Evolutionary conservation across 1,284 basidiomycete genomes (phyloP).

Genomic region (Fomitopsis palustris): DNA sequence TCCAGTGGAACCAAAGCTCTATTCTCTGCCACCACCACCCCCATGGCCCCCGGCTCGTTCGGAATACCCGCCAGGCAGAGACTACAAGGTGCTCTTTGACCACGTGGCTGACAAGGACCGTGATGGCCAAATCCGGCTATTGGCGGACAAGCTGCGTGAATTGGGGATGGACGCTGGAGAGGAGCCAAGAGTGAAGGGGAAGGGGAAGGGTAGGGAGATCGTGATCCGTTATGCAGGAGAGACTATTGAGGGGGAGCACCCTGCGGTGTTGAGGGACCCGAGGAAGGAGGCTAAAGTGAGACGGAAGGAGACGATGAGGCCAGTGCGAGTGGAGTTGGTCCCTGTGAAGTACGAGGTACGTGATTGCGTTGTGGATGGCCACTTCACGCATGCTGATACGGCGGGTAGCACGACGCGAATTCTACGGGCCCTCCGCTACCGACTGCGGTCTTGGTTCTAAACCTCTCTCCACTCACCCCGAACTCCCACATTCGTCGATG

Average conservation of each 20-base stretch:
- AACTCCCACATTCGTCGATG: constrained; percentile 64
- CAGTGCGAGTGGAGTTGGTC: constrained; percentile 42
- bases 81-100: constrained; percentile 65
- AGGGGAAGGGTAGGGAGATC: constrained; percentile 59
- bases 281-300: constrained; percentile 42
- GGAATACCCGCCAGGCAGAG: constrained; percentile 42
- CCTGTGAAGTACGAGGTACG: constrained; percentile 62
- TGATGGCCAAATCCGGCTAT: constrained; percentile 39
- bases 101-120: constrained; percentile 46
- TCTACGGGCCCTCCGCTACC: constrained; percentile 77
- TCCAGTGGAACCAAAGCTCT: constrained; percentile 19
- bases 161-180: constrained; percentile 28
- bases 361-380: constrained; percentile 10
- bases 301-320: constrained; percentile 31
- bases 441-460: constrained; percentile 70
- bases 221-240: constrained; percentile 56
- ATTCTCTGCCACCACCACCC: constrained; percentile 37
- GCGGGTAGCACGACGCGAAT: constrained; percentile 68
- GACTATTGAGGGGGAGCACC: constrained; percentile 44
- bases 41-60: constrained; percentile 43
- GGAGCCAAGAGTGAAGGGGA: constrained; percentile 52
- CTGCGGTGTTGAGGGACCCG: constrained; percentile 51
- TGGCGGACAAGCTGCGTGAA: constrained; percentile 53
- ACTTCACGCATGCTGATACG: constrained; percentile 4
- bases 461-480: constrained; percentile 71